Base-by-base conservation (phyloP, 2,329 filamentous ascomycete genomes). In the Colletotrichum echinochloae region DNA sequence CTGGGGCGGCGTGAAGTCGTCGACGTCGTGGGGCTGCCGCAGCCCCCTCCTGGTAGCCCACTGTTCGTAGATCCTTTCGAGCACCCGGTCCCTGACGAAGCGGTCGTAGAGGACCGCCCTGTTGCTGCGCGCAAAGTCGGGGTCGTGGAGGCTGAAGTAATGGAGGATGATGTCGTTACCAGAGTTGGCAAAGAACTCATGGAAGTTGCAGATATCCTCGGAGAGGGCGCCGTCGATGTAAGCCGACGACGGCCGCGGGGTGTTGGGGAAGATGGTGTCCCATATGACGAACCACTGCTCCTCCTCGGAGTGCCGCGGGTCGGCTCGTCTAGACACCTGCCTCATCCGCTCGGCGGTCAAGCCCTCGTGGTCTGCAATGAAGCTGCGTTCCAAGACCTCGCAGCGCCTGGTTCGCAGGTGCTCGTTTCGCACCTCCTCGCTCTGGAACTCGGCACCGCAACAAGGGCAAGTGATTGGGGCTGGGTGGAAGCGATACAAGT, bases 271-370 rank as follows among this genome's bases (percentile, higher is more conserved):
- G 0, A 78, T 37, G 11, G 74, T 74, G 7, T 77, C 74, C 72
- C 75, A 79, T 3, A 79, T 74, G 18, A 70, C 70, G 62, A 77
- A 78, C 77, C 78, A 79, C 44, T 78, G 73, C 39, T 76, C 69
- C 14, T 73, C 65, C 52, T 77, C 75, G 1, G 66, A 74, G 6
- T 74, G 66, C 28, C 64, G 67, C 1, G 74, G 73, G 18, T 70
- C 52, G 7, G 39, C 74, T 67, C 26, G 74, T 44, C 59, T 71
- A 0, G 68, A 68, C 20, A 78, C 69, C 26, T 74, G 57, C 23
- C 59, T 72, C 33, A 71, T 74, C 59, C 77, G 76, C 16, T 39
- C 59, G 28, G 44, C 35, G 12, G 67, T 56, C 7, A 70, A n/a
- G 20, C 67, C 67, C 33, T 56, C 66, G 33, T 28, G 54, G 20